phyloP scores from a whole-genome alignment of 2,329 filamentous ascomycete species.

The Colletotrichum horii region DNA sequence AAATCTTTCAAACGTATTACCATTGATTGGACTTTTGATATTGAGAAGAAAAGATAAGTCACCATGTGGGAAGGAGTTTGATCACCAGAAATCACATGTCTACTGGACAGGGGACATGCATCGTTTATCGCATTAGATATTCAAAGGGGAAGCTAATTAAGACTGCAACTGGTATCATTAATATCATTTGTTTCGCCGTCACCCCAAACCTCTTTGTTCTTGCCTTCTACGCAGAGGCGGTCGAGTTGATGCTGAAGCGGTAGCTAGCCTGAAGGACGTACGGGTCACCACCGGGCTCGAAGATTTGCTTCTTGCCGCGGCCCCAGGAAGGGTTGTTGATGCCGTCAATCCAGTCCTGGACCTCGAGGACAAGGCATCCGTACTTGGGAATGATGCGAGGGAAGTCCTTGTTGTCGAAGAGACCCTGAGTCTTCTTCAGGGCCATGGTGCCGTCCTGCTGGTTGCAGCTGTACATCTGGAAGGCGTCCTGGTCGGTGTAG shows the following conservation, averaged over 20 bases:
- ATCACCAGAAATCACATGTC: background rate
- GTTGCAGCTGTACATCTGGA: constrained; percentile 88
- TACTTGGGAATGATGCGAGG: constrained; percentile 73
- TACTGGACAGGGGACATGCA: background rate
- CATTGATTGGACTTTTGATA: background rate
- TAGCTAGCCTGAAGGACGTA: constrained; percentile 69
- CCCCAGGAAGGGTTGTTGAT: constrained; percentile 94
- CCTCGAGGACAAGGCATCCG: constrained; percentile 89
- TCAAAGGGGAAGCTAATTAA: background rate
- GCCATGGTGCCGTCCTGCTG: constrained; percentile 74
- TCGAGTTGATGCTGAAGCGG: constrained; percentile 57
- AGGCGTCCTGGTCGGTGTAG: constrained; percentile 82
- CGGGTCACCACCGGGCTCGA: constrained; percentile 61
- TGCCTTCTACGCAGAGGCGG: background rate
- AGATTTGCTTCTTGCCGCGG: constrained; percentile 66
- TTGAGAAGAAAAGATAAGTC: background rate
- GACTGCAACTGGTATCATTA: constrained; percentile 8
- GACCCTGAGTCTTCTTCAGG: constrained; percentile 74
- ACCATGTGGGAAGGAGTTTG: background rate
- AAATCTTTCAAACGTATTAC: background rate
- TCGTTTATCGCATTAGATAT: background rate
- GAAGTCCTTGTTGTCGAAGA: constrained; percentile 57
- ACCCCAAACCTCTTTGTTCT: background rate
- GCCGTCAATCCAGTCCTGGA: constrained; percentile 91
- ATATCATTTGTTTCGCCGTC: background rate